Evolutionary conservation across 2,329 filamentous ascomycete genomes (phyloP).

Genomic region (Byssoonygena ceratinophila): DNA sequence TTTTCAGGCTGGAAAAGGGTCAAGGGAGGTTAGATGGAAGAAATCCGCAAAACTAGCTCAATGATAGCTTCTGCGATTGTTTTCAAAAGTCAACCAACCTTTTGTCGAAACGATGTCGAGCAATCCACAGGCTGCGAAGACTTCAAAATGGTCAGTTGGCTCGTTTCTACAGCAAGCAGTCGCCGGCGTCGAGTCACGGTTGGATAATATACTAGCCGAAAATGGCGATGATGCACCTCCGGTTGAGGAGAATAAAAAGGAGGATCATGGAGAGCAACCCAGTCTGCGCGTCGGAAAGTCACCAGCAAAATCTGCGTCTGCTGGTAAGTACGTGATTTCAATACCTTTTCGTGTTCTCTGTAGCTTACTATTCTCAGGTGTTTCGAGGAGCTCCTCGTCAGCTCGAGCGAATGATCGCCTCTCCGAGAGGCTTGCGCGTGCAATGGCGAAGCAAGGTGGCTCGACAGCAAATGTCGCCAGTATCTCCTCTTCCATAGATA

Average conservation of each 20-base stretch:
- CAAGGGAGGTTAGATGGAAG: not conserved
- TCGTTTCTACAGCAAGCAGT: slow-evolving; percentile 78
- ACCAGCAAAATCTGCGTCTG: slow-evolving; percentile 19
- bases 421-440: slow-evolving; percentile 80
- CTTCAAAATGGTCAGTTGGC: slow-evolving; percentile 57
- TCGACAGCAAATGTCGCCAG: slow-evolving; percentile 37
- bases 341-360: not conserved
- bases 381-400: slow-evolving; percentile 55
- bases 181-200: slow-evolving; percentile 80
- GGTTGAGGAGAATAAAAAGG: slow-evolving; percentile 22
- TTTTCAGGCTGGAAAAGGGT: not conserved
- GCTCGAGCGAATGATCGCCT: slow-evolving; percentile 66
- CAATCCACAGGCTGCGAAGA: slow-evolving; percentile 11
- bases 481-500: slow-evolving; percentile 40
- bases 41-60: not conserved
- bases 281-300: slow-evolving; percentile 20
- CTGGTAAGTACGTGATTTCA: slow-evolving; percentile 22
- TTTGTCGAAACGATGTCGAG: slow-evolving; percentile 8
- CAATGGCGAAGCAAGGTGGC: slow-evolving; percentile 63
- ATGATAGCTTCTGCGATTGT: not conserved
- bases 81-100: not conserved
- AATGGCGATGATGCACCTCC: slow-evolving; percentile 45
- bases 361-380: slow-evolving; percentile 27
- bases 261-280: slow-evolving; percentile 30
- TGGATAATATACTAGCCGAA: slow-evolving; percentile 85